A percentile compares a stretch with the other conserved stretches of the same genome.
Conservation (phyloP, 306 rosid species). For the Glycyrrhiza uralensis region DNA sequence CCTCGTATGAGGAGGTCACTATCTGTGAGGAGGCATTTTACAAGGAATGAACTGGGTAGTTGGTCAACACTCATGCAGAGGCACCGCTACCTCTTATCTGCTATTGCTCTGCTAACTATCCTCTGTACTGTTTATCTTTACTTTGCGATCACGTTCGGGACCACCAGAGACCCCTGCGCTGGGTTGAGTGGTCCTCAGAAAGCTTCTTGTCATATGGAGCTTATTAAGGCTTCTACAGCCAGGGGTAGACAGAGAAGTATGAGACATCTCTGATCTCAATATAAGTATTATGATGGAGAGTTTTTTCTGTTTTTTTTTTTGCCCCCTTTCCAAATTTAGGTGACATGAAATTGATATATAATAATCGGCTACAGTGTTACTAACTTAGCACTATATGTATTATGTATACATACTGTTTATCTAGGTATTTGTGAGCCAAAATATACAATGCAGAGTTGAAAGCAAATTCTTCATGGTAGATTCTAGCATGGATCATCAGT, state of each 20-base stretch:
- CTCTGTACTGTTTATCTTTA: constrained; percentile 85
- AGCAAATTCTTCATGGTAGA: no score
- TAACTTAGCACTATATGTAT: background rate
- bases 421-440: constrained; percentile 5
- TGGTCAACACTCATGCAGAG: constrained; percentile 65
- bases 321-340: background rate
- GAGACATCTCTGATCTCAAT: constrained; percentile 30
- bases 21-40: constrained; percentile 55
- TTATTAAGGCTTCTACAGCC: constrained; percentile 44
- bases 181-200: constrained; percentile 62
- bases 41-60: constrained; percentile 63
- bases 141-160: constrained; percentile 69
- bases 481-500: no score
- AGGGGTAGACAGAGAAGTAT: constrained; percentile 52
- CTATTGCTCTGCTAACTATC: constrained; percentile 49
- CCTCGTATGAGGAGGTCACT: constrained; percentile 52
- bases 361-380: background rate
- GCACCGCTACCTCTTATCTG: constrained; percentile 70
- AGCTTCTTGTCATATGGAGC: constrained; percentile 61
- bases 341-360: constrained; percentile 20
- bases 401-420: background rate
- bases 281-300: background rate
- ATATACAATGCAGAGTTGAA: no score
- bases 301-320: background rate
- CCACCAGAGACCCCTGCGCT: constrained; percentile 41